These are phyloP conservation scores for Phialocephala sp. DNA, from an alignment of 2,329 filamentous ascomycete genomes.

Conservation along the genomic window DNA sequence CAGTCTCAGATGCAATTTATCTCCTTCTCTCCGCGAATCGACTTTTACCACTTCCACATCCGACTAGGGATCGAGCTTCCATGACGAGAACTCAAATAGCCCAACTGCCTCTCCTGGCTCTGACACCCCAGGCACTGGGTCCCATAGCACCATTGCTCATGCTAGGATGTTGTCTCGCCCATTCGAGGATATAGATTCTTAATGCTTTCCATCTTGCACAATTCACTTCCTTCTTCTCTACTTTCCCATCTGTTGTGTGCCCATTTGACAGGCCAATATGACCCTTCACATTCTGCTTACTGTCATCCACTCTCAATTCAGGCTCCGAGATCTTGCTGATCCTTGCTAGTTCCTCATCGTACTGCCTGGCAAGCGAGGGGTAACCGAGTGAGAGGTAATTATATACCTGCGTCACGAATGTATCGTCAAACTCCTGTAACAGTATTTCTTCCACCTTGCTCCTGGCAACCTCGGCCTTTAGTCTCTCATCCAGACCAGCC, in stretches of 20 bases:
- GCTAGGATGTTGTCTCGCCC: constrained; percentile 85
- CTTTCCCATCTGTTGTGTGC: constrained; percentile 12
- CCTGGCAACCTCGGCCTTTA: constrained; percentile 37
- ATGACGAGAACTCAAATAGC: constrained; percentile 55
- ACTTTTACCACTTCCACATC: not conserved
- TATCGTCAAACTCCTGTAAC: constrained; percentile 75
- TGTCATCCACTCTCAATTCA: constrained; percentile 76
- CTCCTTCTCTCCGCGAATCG: not conserved
- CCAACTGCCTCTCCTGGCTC: constrained; percentile 73
- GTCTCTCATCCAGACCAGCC: constrained; percentile 38
- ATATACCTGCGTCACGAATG: constrained; percentile 93
- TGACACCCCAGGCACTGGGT: constrained; percentile 70
- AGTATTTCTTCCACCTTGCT: constrained; percentile 45
- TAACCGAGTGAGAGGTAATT: constrained; percentile 96
- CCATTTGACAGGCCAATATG: constrained; percentile 66
- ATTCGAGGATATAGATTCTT: constrained; percentile 83
- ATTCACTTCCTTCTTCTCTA: constrained; percentile 39
- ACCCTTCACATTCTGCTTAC: constrained; percentile 67
- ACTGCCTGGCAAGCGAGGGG: constrained; percentile 80
- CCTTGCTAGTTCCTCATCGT: constrained; percentile 83
- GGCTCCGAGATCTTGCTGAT: constrained; percentile 74
- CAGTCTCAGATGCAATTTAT: constrained; percentile 4
- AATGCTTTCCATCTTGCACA: constrained; percentile 85
- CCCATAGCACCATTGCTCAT: constrained; percentile 61
- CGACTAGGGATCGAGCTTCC: not conserved